Conservation (phyloP, 371 early-diverging fungal genomes). For the Zancudomyces culisetae region DNA sequence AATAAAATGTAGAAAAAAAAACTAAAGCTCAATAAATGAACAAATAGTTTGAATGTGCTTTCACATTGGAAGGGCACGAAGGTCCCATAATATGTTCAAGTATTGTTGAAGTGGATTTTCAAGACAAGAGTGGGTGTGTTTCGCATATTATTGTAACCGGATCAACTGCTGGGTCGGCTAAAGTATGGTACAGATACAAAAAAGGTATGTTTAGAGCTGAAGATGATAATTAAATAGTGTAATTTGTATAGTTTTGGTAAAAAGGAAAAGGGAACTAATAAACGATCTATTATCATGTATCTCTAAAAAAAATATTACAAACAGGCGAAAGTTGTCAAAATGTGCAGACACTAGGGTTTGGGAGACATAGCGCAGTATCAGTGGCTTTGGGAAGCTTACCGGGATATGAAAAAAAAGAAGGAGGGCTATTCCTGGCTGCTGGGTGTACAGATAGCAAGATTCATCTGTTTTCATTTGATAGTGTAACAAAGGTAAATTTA, state of each 20-base stretch:
- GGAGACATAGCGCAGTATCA: slow-evolving; percentile 44
- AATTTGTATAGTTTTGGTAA: background rate
- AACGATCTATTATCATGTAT: slow-evolving; percentile 12
- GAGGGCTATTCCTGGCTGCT: slow-evolving; percentile 31
- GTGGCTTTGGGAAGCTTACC: slow-evolving; percentile 38
- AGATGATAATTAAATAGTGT: background rate
- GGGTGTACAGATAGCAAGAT: slow-evolving; percentile 58
- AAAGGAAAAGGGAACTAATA: slow-evolving; percentile 5
- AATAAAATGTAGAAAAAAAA: too few relatives aligned
- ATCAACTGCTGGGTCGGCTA: slow-evolving; percentile 62
- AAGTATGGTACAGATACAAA: slow-evolving; percentile 41
- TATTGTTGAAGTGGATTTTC: slow-evolving; percentile 20
- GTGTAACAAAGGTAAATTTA: background rate
- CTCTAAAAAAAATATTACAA: too few relatives aligned
- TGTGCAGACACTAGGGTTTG: slow-evolving; percentile 47
- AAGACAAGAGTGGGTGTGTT: background rate
- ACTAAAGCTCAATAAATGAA: too few relatives aligned
- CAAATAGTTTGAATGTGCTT: slow-evolving; percentile 40
- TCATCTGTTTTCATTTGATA: slow-evolving; percentile 31
- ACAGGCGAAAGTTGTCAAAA: slow-evolving; percentile 31
- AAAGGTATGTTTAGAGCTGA: background rate
- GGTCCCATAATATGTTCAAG: slow-evolving; percentile 46
- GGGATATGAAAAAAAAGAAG: slow-evolving; percentile 11
- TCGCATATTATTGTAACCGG: slow-evolving; percentile 48
- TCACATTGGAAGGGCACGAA: slow-evolving; percentile 46